Percentiles rank a stretch among this genome's conserved stretches.
These are phyloP conservation scores for Boletus pseudopeckii DNA, from an alignment of 768 basidiomycete genomes.

Conservation along the genomic window DNA sequence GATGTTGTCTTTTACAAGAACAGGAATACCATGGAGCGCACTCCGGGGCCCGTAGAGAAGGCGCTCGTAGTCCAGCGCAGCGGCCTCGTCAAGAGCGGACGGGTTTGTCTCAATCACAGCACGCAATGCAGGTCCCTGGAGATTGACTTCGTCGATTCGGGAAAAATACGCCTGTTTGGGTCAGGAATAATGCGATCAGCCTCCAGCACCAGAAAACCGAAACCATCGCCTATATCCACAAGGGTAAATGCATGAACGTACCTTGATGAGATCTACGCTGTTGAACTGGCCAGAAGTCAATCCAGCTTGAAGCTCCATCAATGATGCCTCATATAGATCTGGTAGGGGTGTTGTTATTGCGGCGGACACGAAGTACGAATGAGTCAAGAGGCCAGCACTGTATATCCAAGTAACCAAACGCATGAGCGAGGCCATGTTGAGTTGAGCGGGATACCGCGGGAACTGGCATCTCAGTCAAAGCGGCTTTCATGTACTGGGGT, in stretches of 20 bases:
- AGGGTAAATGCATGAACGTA: background rate
- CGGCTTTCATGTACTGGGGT: conserved; percentile 4
- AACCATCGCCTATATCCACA: background rate
- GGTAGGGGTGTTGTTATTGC: conserved; percentile 26
- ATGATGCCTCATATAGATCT: conserved; percentile 40
- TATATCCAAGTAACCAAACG: conserved; percentile 7
- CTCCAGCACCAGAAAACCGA: background rate
- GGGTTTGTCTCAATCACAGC: conserved; percentile 42
- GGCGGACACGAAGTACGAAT: conserved; percentile 9
- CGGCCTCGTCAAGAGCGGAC: conserved; percentile 35
- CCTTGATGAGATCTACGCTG: conserved; percentile 42
- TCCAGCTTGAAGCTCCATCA: conserved; percentile 38
- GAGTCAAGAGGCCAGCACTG: background rate
- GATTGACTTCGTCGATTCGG: conserved; percentile 43
- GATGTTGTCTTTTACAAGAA: conserved; percentile 36
- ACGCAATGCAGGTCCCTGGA: conserved; percentile 34
- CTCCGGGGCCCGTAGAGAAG: conserved; percentile 27
- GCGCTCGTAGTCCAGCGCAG: conserved; percentile 33
- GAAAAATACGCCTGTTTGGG: conserved; percentile 37
- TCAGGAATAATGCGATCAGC: background rate
- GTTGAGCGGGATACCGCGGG: background rate
- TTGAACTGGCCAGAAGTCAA: conserved; percentile 35
- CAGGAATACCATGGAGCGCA: conserved; percentile 38
- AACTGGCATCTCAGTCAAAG: background rate
- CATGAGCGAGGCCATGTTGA: conserved; percentile 4